These are phyloP conservation scores for Plasmopara halstedii DNA, from an alignment of 352 stramenopile species.

Conservation along the genomic window DNA sequence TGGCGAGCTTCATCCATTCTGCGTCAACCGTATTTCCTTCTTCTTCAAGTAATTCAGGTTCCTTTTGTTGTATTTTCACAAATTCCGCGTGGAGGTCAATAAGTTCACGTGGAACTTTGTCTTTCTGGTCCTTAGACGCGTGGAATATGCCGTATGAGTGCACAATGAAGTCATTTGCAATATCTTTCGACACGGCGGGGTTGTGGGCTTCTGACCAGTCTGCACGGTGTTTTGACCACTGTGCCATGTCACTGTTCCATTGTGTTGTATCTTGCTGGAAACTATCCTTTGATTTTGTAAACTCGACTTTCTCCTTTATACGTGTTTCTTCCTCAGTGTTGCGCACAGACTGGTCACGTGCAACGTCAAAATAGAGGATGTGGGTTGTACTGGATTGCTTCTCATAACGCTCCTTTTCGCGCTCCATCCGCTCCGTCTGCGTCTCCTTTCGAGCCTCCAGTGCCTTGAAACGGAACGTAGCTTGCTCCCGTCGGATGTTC, in stretches of 20 bases:
- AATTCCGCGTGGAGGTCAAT: conserved; percentile 66
- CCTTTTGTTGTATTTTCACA: conserved; percentile 80
- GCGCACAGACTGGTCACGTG: conserved; percentile 60
- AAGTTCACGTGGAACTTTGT: conserved; percentile 63
- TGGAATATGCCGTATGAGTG: conserved; percentile 83
- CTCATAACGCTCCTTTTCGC: conserved; percentile 76
- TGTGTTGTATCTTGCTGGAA: conserved; percentile 84
- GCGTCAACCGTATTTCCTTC: conserved; percentile 79
- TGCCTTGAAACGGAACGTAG: conserved; percentile 64
- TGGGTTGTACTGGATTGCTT: conserved; percentile 67
- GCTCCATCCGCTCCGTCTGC: conserved; percentile 69
- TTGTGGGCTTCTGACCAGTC: conserved; percentile 85
- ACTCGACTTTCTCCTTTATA: conserved; percentile 84
- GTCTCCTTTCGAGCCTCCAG: conserved; percentile 72
- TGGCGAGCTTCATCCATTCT: conserved; percentile 85
- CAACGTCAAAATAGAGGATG: conserved; percentile 82
- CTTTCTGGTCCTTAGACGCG: conserved; percentile 35
- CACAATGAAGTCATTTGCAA: conserved; percentile 83
- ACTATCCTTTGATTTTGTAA: conserved; percentile 83
- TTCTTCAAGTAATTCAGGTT: conserved; percentile 66
- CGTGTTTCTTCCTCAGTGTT: conserved; percentile 75
- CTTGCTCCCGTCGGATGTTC: conserved; percentile 70
- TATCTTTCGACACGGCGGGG: conserved; percentile 80
- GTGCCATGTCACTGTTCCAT: conserved; percentile 86
- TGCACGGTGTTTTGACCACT: conserved; percentile 81